Base-by-base conservation (phyloP, 2,329 filamentous ascomycete genomes). In the Stagonosporopsis rhizophila region DNA sequence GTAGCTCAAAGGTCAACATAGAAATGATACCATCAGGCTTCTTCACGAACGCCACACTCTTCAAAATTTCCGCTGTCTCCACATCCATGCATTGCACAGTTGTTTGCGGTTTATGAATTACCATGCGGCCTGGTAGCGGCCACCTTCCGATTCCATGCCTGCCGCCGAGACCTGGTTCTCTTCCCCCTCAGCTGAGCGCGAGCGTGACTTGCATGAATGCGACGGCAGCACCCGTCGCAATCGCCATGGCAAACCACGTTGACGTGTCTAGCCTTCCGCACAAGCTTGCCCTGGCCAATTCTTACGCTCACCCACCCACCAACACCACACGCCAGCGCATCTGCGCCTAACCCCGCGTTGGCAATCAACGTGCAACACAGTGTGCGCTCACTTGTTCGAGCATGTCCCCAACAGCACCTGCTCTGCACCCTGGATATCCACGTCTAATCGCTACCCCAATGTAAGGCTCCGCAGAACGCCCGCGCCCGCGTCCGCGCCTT, bases 1-100 rank as follows among this genome's bases (percentile, higher is more conserved):
- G 46, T 44, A 54, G 47, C 37, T 44, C 37, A 42, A 35, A 40
- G 38, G 23, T 30, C 38, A 58, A 59, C 19, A 58, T 65, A 65
- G 64, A 67, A 64, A 64, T 61, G 64, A 64, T 65, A 65, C 64
- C 57, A 60, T 52, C 35, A 59, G 44, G 55, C 58, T 50, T 58
- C 57, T 54, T 61, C 44, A 52, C 37, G 48, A 49, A 52, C 35
- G 44, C 44, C 44, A 27, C 27, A 27, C 27, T 30, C 34, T 49
- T 52, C 25, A 40, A 40, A 40, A 42, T 44, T 46, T 41, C 25
- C 17, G 30, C 42, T 7, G 15, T 50, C 52, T 40, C 48, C 48
- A 44, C 48, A 12, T 14, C 32, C 9, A 19, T 52, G 38, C 44
- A 49, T 40, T 52, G 34, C 49, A 45, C 42, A 30, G n/a, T n/a